Percentiles rank a stretch among this genome's conserved stretches.
These are phyloP conservation scores for Nannizzia gypsea DNA, from an alignment of 2,329 filamentous ascomycete genomes.

Conservation along the genomic window DNA sequence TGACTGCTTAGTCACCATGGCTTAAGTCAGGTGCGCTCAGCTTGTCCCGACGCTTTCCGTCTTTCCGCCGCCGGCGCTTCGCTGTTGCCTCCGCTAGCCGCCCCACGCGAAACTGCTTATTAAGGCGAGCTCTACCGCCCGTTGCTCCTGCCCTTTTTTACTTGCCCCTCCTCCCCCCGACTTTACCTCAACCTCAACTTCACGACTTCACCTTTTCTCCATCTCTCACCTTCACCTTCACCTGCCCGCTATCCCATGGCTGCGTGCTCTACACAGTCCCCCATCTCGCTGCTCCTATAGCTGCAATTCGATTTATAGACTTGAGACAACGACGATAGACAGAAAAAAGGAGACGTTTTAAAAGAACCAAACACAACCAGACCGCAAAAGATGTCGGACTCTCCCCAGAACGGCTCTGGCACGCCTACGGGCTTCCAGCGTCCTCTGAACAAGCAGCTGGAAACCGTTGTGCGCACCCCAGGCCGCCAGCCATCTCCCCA, in stretches of 20 bases:
- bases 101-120: constrained; percentile 2
- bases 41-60: background rate
- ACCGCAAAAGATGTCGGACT: background rate
- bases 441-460: constrained; percentile 46
- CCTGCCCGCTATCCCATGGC: background rate
- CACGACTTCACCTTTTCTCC: background rate
- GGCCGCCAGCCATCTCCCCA: constrained; percentile 70
- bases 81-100: background rate
- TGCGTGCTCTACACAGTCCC: background rate
- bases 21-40: background rate
- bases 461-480: constrained; percentile 41
- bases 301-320: background rate
- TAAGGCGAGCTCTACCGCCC: background rate
- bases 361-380: background rate
- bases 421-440: constrained; percentile 34
- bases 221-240: background rate
- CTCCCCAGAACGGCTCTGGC: constrained; percentile 15
- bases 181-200: background rate
- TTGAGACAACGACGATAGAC: too few species aligned
- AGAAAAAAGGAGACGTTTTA: background rate
- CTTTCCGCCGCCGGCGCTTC: constrained; percentile 1
- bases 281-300: background rate
- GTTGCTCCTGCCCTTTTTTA: background rate
- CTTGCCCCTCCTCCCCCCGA: background rate
- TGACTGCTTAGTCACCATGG: constrained; percentile 1